Conservation (phyloP, 129 eudicot species). For the Lonicera japonica region DNA sequence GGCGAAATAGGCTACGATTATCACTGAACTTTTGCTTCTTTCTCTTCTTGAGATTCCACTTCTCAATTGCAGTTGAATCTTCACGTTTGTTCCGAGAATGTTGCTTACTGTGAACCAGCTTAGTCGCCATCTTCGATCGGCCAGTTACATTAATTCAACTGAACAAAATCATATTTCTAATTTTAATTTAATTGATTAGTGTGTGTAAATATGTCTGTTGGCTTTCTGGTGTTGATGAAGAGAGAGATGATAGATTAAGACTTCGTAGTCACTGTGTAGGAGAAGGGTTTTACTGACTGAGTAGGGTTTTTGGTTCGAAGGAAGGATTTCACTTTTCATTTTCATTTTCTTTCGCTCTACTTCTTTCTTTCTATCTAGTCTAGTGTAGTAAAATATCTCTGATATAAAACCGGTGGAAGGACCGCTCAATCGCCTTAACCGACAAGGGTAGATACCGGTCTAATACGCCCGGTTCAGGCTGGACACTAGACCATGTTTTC, state of each 20-base stretch:
- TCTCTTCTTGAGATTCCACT: slow-evolving; percentile 9
- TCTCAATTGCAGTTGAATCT: slow-evolving; percentile 20
- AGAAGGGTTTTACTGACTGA: slow-evolving; percentile 37
- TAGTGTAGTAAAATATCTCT: background rate
- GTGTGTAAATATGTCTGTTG: background rate
- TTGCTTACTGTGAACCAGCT: slow-evolving; percentile 21
- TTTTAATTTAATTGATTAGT: background rate
- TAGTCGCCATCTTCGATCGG: slow-evolving; percentile 17
- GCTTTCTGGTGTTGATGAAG: background rate
- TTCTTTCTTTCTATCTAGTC: too few relatives aligned
- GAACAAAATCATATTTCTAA: background rate
- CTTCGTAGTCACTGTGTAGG: slow-evolving; percentile 12
- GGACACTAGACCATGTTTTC: too few relatives aligned
- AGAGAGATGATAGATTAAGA: slow-evolving; percentile 12
- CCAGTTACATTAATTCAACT: slow-evolving; percentile 5
- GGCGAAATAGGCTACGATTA: slow-evolving; percentile 20
- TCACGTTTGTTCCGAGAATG: slow-evolving; percentile 13
- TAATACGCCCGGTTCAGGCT: too few relatives aligned
- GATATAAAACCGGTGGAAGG: background rate
- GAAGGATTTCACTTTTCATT: slow-evolving; percentile 16
- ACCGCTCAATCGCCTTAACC: too few relatives aligned
- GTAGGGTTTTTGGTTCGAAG: slow-evolving; percentile 66
- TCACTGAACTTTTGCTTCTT: slow-evolving; percentile 36
- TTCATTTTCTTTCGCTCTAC: slow-evolving; percentile 5
- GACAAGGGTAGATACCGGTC: too few relatives aligned